phyloP scores from a whole-genome alignment of 139 green algal genomes.

The Chlorokybus atmophyticus region DNA sequence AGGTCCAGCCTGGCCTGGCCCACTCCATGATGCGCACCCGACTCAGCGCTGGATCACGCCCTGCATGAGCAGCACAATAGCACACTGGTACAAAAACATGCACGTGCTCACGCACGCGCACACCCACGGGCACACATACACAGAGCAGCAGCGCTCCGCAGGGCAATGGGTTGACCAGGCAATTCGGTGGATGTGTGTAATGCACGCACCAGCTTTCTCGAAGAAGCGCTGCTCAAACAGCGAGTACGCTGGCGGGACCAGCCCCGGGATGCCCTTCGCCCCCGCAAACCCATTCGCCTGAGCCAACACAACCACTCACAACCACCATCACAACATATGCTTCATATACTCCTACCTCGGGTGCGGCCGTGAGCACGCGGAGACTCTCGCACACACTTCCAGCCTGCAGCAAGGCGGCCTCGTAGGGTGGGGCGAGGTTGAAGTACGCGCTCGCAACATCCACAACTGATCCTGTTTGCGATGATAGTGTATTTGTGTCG shows the following conservation, averaged over 20 bases:
- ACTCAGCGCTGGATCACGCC: background rate
- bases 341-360: background rate
- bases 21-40: background rate
- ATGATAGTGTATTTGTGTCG: background rate
- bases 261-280: background rate
- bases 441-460: slow-evolving; percentile 6
- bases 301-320: no score
- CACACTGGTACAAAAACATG: no score
- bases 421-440: background rate
- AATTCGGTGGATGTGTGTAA: no score
- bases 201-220: background rate
- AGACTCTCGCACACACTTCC: background rate
- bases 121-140: no score
- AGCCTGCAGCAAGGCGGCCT: background rate
- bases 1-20: no score
- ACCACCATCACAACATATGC: no score
- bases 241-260: slow-evolving; percentile 6
- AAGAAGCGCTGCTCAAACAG: background rate
- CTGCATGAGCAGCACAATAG: no score
- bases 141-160: no score
- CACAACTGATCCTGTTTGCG: background rate
- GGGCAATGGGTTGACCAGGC: no score
- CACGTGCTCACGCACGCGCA: no score
- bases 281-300: slow-evolving; percentile 12
- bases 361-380: background rate